A percentile compares a stretch with the other conserved stretches of the same genome.
Evolutionary conservation across 352 stramenopile species (phyloP).

Genomic region (Albugo candida): DNA sequence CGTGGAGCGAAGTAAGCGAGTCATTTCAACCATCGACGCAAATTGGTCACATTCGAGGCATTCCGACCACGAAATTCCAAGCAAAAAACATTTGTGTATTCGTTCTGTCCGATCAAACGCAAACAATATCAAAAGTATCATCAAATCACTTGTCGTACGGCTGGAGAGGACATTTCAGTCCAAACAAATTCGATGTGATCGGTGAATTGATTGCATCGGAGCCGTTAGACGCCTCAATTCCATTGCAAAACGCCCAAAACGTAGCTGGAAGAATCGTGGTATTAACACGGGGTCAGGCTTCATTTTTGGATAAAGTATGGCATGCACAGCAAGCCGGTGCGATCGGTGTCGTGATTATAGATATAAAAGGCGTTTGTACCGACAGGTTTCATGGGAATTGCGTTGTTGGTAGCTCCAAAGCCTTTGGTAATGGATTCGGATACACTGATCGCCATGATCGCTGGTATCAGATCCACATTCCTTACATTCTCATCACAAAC

Average conservation of each 20-base stretch:
- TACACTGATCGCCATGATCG: slow-evolving; percentile 25
- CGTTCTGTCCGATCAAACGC: slow-evolving; percentile 35
- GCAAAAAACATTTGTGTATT: slow-evolving; percentile 1
- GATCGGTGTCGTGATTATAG: slow-evolving; percentile 38
- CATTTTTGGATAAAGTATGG: slow-evolving; percentile 48
- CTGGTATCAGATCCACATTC: slow-evolving; percentile 36
- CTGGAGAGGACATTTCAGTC: slow-evolving; percentile 50
- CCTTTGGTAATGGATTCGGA: slow-evolving; percentile 33
- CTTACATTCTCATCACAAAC: slow-evolving; percentile 22
- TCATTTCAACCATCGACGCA: slow-evolving; percentile 1
- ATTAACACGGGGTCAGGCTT: slow-evolving; percentile 22
- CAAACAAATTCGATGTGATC: slow-evolving; percentile 34
- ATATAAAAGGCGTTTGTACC: slow-evolving; percentile 21
- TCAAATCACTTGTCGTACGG: slow-evolving; percentile 11
- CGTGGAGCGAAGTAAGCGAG: slow-evolving; percentile 26
- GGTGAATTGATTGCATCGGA: too few relatives aligned
- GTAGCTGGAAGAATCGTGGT: slow-evolving; percentile 41
- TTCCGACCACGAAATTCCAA: not conserved
- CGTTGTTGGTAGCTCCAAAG: slow-evolving; percentile 29
- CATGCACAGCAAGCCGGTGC: slow-evolving; percentile 43
- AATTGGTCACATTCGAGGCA: not conserved
- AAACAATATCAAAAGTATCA: slow-evolving; percentile 15
- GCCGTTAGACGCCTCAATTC: slow-evolving; percentile 17
- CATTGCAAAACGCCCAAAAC: slow-evolving; percentile 23
- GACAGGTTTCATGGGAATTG: slow-evolving; percentile 47